A percentile compares a stretch with the other conserved stretches of the same genome.
These are phyloP conservation scores for Yarrowia hollandica DNA, from an alignment of 805 yeast genomes.

Conservation along the genomic window DNA sequence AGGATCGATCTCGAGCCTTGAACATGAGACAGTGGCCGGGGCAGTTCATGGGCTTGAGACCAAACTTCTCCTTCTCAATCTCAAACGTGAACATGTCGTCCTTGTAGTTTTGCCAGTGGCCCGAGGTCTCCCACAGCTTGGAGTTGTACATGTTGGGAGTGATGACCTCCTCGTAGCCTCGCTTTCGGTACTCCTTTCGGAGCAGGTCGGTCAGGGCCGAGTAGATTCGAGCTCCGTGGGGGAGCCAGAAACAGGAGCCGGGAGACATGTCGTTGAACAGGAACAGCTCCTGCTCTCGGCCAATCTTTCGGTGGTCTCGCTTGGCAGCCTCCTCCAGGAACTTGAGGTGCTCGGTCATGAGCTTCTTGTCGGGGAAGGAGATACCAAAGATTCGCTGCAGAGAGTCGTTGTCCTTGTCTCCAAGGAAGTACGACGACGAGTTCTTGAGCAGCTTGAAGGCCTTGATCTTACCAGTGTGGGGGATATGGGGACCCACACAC, in stretches of 20 bases:
- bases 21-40: constrained; percentile 87
- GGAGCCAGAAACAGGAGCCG: constrained; percentile 98
- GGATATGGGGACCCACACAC: constrained; percentile 97
- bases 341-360: constrained; percentile 90
- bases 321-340: constrained; percentile 94
- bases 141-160: constrained; percentile 99
- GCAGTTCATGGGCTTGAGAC: constrained; percentile 85
- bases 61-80: constrained; percentile 92
- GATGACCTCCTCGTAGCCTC: constrained; percentile 97
- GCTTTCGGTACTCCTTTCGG: constrained; percentile 80
- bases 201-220: constrained; percentile 77
- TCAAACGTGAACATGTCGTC: constrained; percentile 97
- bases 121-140: constrained; percentile 97
- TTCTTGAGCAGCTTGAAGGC: constrained; percentile 91
- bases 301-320: constrained; percentile 91
- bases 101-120: constrained; percentile 97
- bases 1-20: constrained; percentile 89
- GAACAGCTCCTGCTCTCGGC: constrained; percentile 94
- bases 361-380: constrained; percentile 96
- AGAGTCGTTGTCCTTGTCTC: constrained; percentile 89
- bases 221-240: constrained; percentile 98
- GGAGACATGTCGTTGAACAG: constrained; percentile 96
- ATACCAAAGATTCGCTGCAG: constrained; percentile 97
- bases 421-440: constrained; percentile 94
- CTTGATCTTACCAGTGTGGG: constrained; percentile 95